A percentile compares a stretch with the other conserved stretches of the same genome.
These are phyloP conservation scores for Neoboletus brunneissimus DNA, from an alignment of 768 basidiomycete genomes.

Conservation along the genomic window DNA sequence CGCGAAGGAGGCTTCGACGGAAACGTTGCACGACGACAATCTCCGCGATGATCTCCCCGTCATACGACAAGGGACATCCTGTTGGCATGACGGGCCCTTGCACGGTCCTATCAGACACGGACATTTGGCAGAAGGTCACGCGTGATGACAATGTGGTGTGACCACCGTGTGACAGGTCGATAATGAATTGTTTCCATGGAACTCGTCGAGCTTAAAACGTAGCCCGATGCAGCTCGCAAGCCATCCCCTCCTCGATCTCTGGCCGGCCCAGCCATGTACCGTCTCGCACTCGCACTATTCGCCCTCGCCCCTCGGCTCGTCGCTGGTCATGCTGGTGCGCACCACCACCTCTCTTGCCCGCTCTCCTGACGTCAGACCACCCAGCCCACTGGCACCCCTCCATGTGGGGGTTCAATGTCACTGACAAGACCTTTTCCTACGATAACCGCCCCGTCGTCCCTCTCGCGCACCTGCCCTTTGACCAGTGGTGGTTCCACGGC, in stretches of 20 bases:
- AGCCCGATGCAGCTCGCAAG: not conserved
- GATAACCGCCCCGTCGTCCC: constrained; percentile 61
- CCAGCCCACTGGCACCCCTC: constrained; percentile 53
- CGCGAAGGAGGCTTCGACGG: not conserved
- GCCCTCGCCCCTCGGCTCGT: constrained; percentile 8
- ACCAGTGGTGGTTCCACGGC: constrained; percentile 59
- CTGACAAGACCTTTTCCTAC: constrained; percentile 47
- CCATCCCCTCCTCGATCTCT: not conserved
- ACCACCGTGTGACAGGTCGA: too few relatives aligned
- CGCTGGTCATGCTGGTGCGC: constrained; percentile 19
- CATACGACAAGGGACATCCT: not conserved
- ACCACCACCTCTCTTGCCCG: too few relatives aligned
- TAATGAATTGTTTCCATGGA: not conserved
- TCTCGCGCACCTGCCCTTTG: constrained; percentile 37
- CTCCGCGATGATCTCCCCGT: constrained; percentile 13
- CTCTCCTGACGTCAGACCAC: not conserved
- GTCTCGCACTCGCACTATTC: not conserved
- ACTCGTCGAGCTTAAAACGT: too few relatives aligned
- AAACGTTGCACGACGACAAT: constrained; percentile 19
- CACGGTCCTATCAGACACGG: not conserved
- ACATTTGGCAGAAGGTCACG: not conserved
- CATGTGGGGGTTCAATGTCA: constrained; percentile 73
- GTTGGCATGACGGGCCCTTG: not conserved
- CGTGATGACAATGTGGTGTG: too few relatives aligned
- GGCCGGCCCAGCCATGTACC: constrained; percentile 23